Base-by-base conservation (phyloP, 768 basidiomycete species). In the Coprinellus micaceus region DNA sequence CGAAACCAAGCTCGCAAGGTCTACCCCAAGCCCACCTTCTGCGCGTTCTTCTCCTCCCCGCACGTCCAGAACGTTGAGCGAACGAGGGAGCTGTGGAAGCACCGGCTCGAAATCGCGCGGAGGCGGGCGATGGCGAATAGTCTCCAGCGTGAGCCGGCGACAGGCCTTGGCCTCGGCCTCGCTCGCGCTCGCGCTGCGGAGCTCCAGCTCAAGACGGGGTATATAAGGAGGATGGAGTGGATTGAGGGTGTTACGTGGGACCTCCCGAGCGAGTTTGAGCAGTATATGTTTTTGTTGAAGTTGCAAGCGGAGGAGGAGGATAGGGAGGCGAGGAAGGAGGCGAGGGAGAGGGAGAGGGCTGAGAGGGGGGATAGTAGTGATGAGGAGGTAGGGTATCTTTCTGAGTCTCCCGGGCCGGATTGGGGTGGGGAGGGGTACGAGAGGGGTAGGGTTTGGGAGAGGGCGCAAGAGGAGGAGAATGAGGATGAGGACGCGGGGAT, bases 41-140 rank as follows among this genome's bases (percentile, higher is more conserved):
- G 56, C 51, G 17, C 56, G 0, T 57, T 57, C 56, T 57, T 57
- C 50, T 57, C 56, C 2, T 44, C 33, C 30, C 15, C 56, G 12
- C 2, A 37, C 5, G 25, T 52, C 43, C 41, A 52, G 30, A 45
- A 57, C 49, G 41, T 17, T 24, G 51, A 57, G 11, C n/a, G n/a
- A 5, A 57, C 56, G 10, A 19, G 48, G 15, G 30, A 45, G 12
- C 56, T 52, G 24, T 57, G 56, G 56, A 30, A 41, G 19, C 25
- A 25, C 6, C 56, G 56, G 17, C 21, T 57, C 28, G 50, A 57
- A 19, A 13, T 52, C 28, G 56, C 56, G 25, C 17, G 29, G 12
- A n/a, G 43, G 17, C 43, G 43, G 11, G 25, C 12, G 11, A 28
- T 11, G 5, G 29, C 26, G 26, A 2, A 17, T 26, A 2, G 13